Base-by-base conservation (phyloP, 768 basidiomycete species). In the Panaeolus cyanescens region DNA sequence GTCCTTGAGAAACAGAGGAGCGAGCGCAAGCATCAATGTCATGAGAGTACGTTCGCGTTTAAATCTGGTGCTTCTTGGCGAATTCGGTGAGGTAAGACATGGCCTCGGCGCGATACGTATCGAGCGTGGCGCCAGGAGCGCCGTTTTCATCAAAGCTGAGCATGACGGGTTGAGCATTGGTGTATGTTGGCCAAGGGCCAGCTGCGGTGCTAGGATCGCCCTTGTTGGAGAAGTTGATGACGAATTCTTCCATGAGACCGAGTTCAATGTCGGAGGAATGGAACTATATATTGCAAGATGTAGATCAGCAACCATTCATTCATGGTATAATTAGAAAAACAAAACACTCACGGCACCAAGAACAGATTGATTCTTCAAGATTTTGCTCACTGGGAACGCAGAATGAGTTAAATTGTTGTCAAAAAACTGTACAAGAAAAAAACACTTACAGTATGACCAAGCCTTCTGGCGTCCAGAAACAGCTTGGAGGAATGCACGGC, bases 401-500 rank as follows among this genome's bases (percentile, higher is more conserved):
- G 1, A 22, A 22, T 20, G 9, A 8, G 45, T 50, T 2, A 28
- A 13, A 4, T 13, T 5, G 25, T 28, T 25, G 22, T 15, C 9
- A 13, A 13, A 15, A 28, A 6, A 3, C 10, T 39, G 13, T 39
- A 7, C 5, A 9, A 28, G 25, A 13, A 28, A 17, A 42, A 12
- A 8, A 22, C 12, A 42, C 45, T 30, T 12, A 50, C 45, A 28
- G 12, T 50, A 50, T 15, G 45, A 50, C 45, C 45, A 50, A 4
- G 45, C 22, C 5, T 50, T 28, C 45, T 50, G 45, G 12, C 25
- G 45, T 50, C 25, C 25, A 28, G 45, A 50, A 4, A 50, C 45
- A 4, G 69, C 59, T 19, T 72, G 42, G 15, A 79, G 63, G 59
- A 79, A 71, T 57, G 71, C 75, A 15, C 79, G 71, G 3, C 77